These are phyloP conservation scores for Marsdenia floribunda DNA, from an alignment of 257 asterid species.

Conservation along the genomic window DNA sequence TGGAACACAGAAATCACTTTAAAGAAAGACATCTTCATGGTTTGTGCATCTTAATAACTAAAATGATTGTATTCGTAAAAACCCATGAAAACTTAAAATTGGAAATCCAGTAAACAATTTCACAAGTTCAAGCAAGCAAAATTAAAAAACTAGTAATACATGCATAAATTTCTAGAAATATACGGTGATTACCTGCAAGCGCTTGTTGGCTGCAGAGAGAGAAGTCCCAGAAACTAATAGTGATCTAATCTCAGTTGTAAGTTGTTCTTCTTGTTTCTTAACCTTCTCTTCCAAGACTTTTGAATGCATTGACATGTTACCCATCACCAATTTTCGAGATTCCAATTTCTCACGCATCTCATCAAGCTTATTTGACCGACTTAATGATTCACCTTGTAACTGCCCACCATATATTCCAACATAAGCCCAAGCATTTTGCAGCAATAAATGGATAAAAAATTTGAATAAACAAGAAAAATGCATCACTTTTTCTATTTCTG, in stretches of 20 bases:
- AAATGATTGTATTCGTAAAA: neutral
- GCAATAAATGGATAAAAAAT: neutral
- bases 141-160: neutral
- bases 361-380: constrained; percentile 67
- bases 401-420: constrained; percentile 30
- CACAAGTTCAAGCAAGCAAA: neutral
- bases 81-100: neutral
- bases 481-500: neutral
- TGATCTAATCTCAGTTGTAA: constrained; percentile 67
- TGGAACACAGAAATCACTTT: neutral
- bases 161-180: neutral
- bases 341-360: constrained; percentile 74
- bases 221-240: constrained; percentile 76
- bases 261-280: constrained; percentile 85
- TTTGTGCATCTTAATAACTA: neutral
- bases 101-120: neutral
- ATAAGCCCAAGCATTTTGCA: constrained; percentile 11
- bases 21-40: neutral
- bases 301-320: constrained; percentile 84
- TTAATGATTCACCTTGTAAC: constrained; percentile 75
- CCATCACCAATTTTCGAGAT: constrained; percentile 85
- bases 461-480: neutral
- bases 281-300: constrained; percentile 76
- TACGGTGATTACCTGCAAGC: constrained; percentile 54
- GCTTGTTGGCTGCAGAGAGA: constrained; percentile 77